A percentile compares a stretch with the other conserved stretches of the same genome.
These are phyloP conservation scores for Wickerhamomyces queroliae DNA, from an alignment of 805 yeast species.

Conservation along the genomic window DNA sequence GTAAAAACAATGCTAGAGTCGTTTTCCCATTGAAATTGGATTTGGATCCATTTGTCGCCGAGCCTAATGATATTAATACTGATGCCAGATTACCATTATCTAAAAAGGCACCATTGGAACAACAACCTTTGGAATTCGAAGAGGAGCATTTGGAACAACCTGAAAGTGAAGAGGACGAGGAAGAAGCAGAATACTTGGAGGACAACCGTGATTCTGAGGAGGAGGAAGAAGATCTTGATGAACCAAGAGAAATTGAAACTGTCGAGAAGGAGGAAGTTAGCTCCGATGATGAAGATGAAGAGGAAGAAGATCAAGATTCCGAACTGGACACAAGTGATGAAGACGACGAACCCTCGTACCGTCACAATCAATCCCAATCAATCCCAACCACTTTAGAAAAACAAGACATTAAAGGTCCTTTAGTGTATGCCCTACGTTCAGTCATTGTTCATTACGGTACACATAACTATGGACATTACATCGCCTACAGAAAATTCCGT, in stretches of 20 bases:
- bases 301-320: slow-evolving; percentile 7
- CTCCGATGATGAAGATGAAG: slow-evolving; percentile 9
- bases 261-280: slow-evolving; percentile 4
- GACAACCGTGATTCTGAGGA: neutral
- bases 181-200: slow-evolving; percentile 3
- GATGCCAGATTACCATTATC: slow-evolving; percentile 79
- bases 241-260: no score
- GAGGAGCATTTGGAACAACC: slow-evolving; percentile 9
- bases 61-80: slow-evolving; percentile 61
- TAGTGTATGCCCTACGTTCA: slow-evolving; percentile 70
- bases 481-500: slow-evolving; percentile 74
- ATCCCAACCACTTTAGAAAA: slow-evolving; percentile 9
- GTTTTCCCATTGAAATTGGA: slow-evolving; percentile 66
- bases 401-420: slow-evolving; percentile 28
- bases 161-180: slow-evolving; percentile 7
- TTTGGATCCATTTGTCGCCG: slow-evolving; percentile 64
- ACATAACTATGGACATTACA: slow-evolving; percentile 96
- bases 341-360: slow-evolving; percentile 6
- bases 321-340: slow-evolving; percentile 6
- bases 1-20: slow-evolving; percentile 82
- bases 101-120: slow-evolving; percentile 31
- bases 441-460: slow-evolving; percentile 93
- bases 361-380: slow-evolving; percentile 1
- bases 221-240: neutral
- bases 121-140: no score